These are phyloP conservation scores for Solanum etuberosum DNA, from an alignment of 257 asterid species.

Conservation along the genomic window DNA sequence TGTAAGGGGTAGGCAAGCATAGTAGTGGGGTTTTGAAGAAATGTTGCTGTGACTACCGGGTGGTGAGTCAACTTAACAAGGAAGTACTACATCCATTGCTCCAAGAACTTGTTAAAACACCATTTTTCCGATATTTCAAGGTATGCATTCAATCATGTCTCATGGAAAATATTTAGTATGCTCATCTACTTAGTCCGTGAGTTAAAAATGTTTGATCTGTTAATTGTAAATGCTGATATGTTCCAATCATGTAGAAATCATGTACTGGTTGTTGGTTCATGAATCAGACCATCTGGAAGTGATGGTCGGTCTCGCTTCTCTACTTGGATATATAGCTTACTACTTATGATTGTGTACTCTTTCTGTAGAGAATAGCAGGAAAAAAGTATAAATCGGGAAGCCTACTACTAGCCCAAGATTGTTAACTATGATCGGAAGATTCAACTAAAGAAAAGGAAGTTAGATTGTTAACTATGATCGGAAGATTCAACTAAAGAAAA, in stretches of 20 bases:
- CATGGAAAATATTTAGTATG: not conserved
- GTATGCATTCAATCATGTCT: constrained; percentile 11
- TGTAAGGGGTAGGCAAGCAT: constrained; percentile 26
- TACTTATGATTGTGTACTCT: no score
- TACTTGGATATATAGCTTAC: no score
- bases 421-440: no score
- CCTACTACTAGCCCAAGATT: no score
- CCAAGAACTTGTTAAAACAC: constrained; percentile 37
- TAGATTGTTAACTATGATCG: no score
- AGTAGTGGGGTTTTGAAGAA: constrained; percentile 42
- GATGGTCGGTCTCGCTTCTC: not conserved
- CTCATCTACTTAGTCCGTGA: not conserved
- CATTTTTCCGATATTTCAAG: constrained; percentile 64
- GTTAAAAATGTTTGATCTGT: not conserved
- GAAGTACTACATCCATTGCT: constrained; percentile 42
- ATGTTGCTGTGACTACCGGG: constrained; percentile 45
- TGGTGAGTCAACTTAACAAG: constrained; percentile 37
- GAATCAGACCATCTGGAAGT: not conserved
- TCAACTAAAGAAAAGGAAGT: no score
- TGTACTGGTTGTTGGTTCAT: not conserved
- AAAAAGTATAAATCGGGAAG: no score
- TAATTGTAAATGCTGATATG: not conserved
- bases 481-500: no score
- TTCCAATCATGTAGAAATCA: not conserved
- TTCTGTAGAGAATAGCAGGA: no score